Percentiles rank a stretch among this genome's conserved stretches.
Evolutionary conservation across 495 filamentous ascomycete species (phyloP).

Genomic region (Aspergillus bertholletiae): DNA sequence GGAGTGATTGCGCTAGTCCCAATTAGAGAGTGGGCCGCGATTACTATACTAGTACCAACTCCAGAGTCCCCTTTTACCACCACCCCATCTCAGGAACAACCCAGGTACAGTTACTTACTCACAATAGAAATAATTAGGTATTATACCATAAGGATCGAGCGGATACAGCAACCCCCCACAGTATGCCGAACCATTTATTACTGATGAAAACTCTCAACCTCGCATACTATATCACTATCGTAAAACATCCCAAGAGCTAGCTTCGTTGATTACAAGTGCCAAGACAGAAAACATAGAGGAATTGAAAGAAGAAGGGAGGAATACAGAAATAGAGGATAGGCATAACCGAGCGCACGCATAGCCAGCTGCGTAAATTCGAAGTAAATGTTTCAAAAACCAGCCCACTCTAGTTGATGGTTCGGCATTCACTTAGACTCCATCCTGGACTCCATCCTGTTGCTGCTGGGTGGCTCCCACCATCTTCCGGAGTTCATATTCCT

Average conservation of each 20-base stretch:
- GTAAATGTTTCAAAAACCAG: not conserved
- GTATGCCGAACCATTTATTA: not conserved
- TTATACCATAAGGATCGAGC: too few relatives aligned
- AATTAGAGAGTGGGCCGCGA: not conserved
- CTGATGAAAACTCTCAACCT: not conserved
- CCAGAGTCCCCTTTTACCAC: too few relatives aligned
- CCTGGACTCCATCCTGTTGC: conserved; percentile 31
- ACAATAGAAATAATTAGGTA: too few relatives aligned
- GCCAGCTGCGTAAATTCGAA: conserved; percentile 20
- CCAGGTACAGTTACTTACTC: too few relatives aligned
- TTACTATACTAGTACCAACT: too few relatives aligned
- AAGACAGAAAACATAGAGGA: not conserved
- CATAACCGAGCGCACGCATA: conserved; percentile 10
- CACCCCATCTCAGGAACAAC: too few relatives aligned
- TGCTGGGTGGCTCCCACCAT: conserved; percentile 64
- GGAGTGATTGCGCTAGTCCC: conserved; percentile 5
- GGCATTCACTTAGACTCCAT: conserved; percentile 14
- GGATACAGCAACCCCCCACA: not conserved
- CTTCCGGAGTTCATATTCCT: conserved; percentile 91
- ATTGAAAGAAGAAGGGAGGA: not conserved
- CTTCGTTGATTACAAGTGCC: conserved; percentile 4
- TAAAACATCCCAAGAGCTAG: conserved; percentile 2
- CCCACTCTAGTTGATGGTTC: not conserved
- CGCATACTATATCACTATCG: not conserved
- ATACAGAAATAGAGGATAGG: not conserved